phyloP scores from a whole-genome alignment of 352 stramenopile genomes.

The Phytophthora citricola region DNA sequence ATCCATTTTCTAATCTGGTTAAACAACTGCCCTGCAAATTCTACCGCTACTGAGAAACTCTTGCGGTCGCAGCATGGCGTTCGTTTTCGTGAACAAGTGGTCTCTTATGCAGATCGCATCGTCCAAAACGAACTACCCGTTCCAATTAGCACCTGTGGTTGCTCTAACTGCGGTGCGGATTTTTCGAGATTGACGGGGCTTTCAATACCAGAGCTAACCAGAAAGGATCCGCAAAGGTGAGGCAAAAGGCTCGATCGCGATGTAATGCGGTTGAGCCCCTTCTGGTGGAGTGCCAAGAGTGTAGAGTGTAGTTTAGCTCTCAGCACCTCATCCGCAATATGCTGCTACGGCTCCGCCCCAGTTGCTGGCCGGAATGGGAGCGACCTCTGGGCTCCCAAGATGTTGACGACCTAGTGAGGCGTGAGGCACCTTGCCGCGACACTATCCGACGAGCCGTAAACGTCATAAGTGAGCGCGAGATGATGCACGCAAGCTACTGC shows the following conservation, averaged over 20 bases:
- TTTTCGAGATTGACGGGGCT: background rate
- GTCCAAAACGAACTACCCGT: background rate
- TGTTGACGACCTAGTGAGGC: slow-evolving; percentile 1
- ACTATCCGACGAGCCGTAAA: background rate
- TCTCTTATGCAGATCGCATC: background rate
- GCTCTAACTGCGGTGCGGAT: background rate
- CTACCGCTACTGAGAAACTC: background rate
- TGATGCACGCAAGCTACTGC: background rate
- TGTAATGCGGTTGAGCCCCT: background rate
- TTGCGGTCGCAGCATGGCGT: background rate
- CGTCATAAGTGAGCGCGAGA: slow-evolving; percentile 1
- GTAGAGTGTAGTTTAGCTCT: slow-evolving; percentile 6
- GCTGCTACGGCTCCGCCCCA: slow-evolving; percentile 1
- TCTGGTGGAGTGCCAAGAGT: slow-evolving; percentile 2
- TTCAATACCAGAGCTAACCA: background rate
- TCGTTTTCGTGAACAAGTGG: background rate
- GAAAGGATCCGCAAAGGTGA: background rate
- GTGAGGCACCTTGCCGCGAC: background rate
- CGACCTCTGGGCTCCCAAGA: background rate
- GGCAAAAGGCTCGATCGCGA: background rate
- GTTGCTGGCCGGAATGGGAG: slow-evolving; percentile 11
- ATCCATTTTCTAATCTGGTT: slow-evolving; percentile 20
- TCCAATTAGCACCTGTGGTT: background rate
- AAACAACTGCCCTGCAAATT: background rate
- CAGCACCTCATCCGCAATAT: slow-evolving; percentile 10